phyloP scores from a whole-genome alignment of 179 eudicot species.

The Heliamphora pulchella region DNA sequence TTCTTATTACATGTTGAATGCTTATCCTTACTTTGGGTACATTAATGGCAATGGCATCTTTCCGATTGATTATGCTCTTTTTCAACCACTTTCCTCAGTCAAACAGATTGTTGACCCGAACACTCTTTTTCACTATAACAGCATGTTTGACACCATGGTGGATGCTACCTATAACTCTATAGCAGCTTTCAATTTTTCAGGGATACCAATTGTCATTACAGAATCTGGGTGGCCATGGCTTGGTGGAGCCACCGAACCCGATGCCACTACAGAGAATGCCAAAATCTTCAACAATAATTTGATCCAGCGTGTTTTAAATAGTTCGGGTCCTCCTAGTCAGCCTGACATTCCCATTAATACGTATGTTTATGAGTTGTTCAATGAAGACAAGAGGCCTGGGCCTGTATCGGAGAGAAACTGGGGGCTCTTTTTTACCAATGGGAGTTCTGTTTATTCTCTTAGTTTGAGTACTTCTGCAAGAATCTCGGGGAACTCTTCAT shows the following conservation, averaged over 20 bases:
- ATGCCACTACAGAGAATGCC: slow-evolving; percentile 63
- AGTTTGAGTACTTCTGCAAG: slow-evolving; percentile 32
- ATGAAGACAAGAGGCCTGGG: slow-evolving; percentile 66
- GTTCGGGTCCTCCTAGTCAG: slow-evolving; percentile 80
- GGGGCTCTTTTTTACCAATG: slow-evolving; percentile 70
- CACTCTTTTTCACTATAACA: slow-evolving; percentile 62
- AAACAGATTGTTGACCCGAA: slow-evolving; percentile 91
- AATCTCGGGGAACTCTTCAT: slow-evolving; percentile 38
- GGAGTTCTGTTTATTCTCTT: slow-evolving; percentile 52
- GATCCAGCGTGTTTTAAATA: slow-evolving; percentile 56
- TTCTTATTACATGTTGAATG: slow-evolving; percentile 74
- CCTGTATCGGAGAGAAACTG: slow-evolving; percentile 70
- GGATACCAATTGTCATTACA: slow-evolving; percentile 67
- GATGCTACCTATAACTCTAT: slow-evolving; percentile 88
- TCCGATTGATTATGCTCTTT: slow-evolving; percentile 76
- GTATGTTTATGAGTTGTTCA: slow-evolving; percentile 74
- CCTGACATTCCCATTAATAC: slow-evolving; percentile 50
- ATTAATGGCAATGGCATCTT: slow-evolving; percentile 63
- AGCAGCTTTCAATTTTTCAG: slow-evolving; percentile 50
- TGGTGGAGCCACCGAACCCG: slow-evolving; percentile 71
- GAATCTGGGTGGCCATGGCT: slow-evolving; percentile 93
- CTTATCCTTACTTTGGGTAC: slow-evolving; percentile 75
- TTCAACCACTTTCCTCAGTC: slow-evolving; percentile 50
- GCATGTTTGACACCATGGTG: slow-evolving; percentile 92
- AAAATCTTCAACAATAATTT: slow-evolving; percentile 60